A percentile compares a stretch with the other conserved stretches of the same genome.
These are phyloP conservation scores for Lachnellula willkommii DNA, from an alignment of 2,329 filamentous ascomycete genomes.

Conservation along the genomic window DNA sequence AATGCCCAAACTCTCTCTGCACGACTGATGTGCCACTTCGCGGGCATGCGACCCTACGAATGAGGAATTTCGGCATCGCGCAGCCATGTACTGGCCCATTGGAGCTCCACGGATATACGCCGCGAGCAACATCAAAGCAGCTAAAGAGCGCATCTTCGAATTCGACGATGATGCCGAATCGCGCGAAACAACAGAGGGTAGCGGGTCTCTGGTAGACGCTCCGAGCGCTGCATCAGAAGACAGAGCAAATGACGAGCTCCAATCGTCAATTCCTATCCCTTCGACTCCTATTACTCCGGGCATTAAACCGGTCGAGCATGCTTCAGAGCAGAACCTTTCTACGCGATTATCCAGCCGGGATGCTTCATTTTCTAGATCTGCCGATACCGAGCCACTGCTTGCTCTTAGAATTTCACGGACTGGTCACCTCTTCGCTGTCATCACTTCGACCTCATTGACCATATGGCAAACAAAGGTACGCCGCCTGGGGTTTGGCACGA, in stretches of 20 bases:
- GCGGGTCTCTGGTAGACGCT: constrained; percentile 29
- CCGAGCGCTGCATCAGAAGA: constrained; percentile 23
- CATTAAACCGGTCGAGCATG: constrained; percentile 55
- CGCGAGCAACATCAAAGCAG: constrained; percentile 60
- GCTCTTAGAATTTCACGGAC: constrained; percentile 72
- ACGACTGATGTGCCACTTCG: constrained; percentile 17
- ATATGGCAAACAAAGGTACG: constrained; percentile 92
- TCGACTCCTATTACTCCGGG: constrained; percentile 52
- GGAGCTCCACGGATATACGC: constrained; percentile 80
- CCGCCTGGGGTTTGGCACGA: constrained; percentile 4
- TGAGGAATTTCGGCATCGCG: constrained; percentile 29
- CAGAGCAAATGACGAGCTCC: constrained; percentile 23
- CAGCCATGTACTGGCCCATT: constrained; percentile 84
- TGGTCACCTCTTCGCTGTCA: constrained; percentile 80
- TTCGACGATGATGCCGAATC: constrained; percentile 56
- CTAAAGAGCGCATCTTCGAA: constrained; percentile 45
- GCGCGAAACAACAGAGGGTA: constrained; percentile 33
- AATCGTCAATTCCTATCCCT: constrained; percentile 33
- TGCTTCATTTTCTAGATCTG: constrained; percentile 6
- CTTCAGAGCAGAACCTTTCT: constrained; percentile 32
- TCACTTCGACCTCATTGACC: constrained; percentile 79
- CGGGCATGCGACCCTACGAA: constrained; percentile 32
- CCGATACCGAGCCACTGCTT: constrained; percentile 58
- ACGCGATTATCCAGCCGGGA: constrained; percentile 14
- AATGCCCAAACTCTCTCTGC: neutral